Evolutionary conservation across 345 rosid genomes (phyloP).

Genomic region (Salix dunnii): DNA sequence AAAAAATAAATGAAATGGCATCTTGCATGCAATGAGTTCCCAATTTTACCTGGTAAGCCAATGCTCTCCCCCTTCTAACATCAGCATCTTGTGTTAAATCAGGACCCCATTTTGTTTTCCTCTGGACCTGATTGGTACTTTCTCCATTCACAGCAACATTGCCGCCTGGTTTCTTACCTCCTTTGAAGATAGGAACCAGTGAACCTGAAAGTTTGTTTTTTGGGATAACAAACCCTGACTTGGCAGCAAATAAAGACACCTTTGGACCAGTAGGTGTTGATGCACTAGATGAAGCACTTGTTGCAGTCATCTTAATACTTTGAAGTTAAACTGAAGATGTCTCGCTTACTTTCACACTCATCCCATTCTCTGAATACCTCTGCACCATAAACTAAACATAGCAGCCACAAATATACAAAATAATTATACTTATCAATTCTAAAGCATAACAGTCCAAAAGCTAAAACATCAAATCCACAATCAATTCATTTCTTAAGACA

Average conservation of each 20-base stretch:
- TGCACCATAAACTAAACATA: not conserved
- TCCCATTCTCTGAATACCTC: constrained; percentile 1
- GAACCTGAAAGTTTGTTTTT: constrained; percentile 89
- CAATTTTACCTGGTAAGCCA: constrained; percentile 81
- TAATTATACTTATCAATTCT: not conserved
- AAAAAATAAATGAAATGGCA: too few species aligned
- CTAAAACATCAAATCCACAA: not conserved
- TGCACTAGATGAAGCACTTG: not conserved
- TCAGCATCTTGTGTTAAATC: constrained; percentile 64
- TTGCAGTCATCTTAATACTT: constrained; percentile 28
- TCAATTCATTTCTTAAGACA: not conserved
- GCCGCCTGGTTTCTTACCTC: constrained; percentile 45
- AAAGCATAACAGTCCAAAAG: not conserved
- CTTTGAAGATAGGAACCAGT: constrained; percentile 60
- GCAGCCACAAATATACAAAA: not conserved
- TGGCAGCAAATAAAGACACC: constrained; percentile 70
- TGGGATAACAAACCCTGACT: constrained; percentile 86
- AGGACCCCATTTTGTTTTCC: constrained; percentile 88
- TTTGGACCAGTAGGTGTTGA: constrained; percentile 18
- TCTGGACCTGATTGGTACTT: constrained; percentile 37
- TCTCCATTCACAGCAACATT: constrained; percentile 38
- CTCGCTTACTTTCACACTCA: constrained; percentile 33
- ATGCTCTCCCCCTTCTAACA: constrained; percentile 54
- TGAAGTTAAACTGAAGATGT: constrained; percentile 27
- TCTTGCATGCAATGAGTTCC: constrained; percentile 5